phyloP scores from a whole-genome alignment of 169 alveolate species.

The Hepatocystis sp. region DNA sequence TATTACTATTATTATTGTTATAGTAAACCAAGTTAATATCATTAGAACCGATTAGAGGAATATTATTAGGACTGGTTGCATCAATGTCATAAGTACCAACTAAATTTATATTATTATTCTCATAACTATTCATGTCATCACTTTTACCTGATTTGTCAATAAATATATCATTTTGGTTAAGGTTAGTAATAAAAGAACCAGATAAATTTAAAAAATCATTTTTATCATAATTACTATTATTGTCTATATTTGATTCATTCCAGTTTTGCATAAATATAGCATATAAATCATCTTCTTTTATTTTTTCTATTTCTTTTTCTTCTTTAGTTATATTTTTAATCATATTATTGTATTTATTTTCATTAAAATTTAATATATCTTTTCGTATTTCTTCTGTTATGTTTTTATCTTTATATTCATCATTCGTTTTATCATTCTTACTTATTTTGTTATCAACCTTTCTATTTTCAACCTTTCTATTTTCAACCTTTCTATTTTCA shows the following conservation, averaged over 20 bases:
- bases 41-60: no score
- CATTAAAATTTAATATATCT: conserved; percentile 65
- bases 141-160: neutral
- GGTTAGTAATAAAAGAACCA: conserved; percentile 23
- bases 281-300: conserved; percentile 70
- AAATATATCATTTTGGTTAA: conserved; percentile 11
- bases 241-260: conserved; percentile 35
- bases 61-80: no score
- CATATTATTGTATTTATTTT: conserved; percentile 42
- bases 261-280: conserved; percentile 75
- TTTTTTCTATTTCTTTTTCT: conserved; percentile 69
- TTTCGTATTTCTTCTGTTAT: conserved; percentile 21
- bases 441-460: neutral
- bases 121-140: neutral
- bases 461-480: no score
- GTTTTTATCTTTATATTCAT: neutral
- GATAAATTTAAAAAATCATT: conserved; percentile 9
- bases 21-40: neutral
- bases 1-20: neutral
- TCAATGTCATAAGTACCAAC: no score
- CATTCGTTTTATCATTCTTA: neutral
- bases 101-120: neutral
- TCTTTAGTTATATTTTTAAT: conserved; percentile 60
- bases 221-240: neutral
- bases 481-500: no score